A percentile compares a stretch with the other conserved stretches of the same genome.
phyloP scores from a whole-genome alignment of 1,139 yeast species.

The Yamadazyma conglobata region DNA sequence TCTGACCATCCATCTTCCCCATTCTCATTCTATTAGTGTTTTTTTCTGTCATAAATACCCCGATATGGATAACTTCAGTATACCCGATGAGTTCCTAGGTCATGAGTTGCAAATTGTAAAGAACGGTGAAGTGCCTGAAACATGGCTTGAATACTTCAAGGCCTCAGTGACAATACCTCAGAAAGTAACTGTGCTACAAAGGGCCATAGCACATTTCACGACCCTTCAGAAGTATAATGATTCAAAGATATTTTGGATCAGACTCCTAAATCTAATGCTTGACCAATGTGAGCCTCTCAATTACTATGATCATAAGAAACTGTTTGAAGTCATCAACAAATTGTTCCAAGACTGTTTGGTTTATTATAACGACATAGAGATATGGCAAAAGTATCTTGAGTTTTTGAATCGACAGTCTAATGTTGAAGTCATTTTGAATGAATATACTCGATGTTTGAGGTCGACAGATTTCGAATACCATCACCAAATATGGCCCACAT shows the following conservation, averaged over 20 bases:
- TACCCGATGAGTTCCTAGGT: slow-evolving; percentile 34
- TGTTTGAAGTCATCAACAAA: slow-evolving; percentile 30
- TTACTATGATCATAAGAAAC: slow-evolving; percentile 25
- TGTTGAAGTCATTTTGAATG: slow-evolving; percentile 41
- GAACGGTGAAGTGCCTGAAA: slow-evolving; percentile 37
- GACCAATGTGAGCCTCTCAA: slow-evolving; percentile 17
- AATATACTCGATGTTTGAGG: slow-evolving; percentile 53
- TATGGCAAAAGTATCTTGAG: slow-evolving; percentile 57
- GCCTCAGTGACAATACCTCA: slow-evolving; percentile 17
- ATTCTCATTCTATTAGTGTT: too few relatives aligned
- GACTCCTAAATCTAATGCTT: slow-evolving; percentile 45
- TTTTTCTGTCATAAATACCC: too few relatives aligned
- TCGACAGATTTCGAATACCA: slow-evolving; percentile 53
- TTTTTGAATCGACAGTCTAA: slow-evolving; percentile 34
- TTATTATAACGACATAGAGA: slow-evolving; percentile 42
- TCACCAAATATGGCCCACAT: slow-evolving; percentile 57
- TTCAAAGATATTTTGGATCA: slow-evolving; percentile 38
- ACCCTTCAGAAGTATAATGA: slow-evolving; percentile 36
- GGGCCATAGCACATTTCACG: slow-evolving; percentile 51
- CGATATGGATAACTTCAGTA: too few relatives aligned
- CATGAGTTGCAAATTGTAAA: slow-evolving; percentile 47
- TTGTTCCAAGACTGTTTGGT: slow-evolving; percentile 49
- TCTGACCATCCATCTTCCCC: too few relatives aligned
- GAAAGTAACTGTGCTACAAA: slow-evolving; percentile 45
- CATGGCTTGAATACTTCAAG: slow-evolving; percentile 55